Base-by-base conservation (phyloP, 192 early-diverging fungal species). In the Rhizophagus sp. region DNA sequence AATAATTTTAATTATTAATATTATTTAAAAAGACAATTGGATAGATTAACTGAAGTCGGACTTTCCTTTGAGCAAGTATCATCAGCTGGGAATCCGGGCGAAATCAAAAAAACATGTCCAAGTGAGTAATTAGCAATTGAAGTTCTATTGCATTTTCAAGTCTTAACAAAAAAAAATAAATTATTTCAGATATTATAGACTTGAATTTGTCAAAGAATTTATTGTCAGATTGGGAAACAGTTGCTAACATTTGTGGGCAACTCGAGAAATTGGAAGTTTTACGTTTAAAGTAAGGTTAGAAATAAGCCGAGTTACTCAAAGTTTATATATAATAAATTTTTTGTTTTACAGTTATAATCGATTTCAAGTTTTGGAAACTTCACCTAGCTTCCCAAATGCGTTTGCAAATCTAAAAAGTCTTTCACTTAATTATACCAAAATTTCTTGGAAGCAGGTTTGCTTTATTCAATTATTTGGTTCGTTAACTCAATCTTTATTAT, bases 141-240 rank as follows among this genome's bases (percentile, higher is more conserved):
- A 47, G 2, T 12, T 47, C 10, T 12, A 12, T 12, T 47, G 7
- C 9, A 12, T 47, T 47, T 12, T 47, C 11, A 1, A 47, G 44
- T 11, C 5, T 47, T 47, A 47, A 47, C 4, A 47, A 47, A 47
- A 12, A 47, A 41, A 15, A 19, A 57, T 22, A 57, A 57, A 17
- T 17, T 2, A 62, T 10, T 39, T 61, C 67, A 89, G 87, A 78
- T 22, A 89, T 90, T n/a, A 74, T 83, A 9, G 88, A 89, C 65
- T 49, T 90, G 50, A 88, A 91, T 83, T 76, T 91, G 11, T 89
- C 90, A 17, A 78, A 83, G n/a, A 90, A 90, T 33, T 49, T 91
- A 25, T 68, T 91, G 15, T 66, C 81, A 6, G 79, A 85, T 34
- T 91, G 87, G 87, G 50, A 87, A 24, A 84, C 83, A 1, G 75